Conservation (phyloP, 2,329 filamentous ascomycete species). For the Tothia fuscella region DNA sequence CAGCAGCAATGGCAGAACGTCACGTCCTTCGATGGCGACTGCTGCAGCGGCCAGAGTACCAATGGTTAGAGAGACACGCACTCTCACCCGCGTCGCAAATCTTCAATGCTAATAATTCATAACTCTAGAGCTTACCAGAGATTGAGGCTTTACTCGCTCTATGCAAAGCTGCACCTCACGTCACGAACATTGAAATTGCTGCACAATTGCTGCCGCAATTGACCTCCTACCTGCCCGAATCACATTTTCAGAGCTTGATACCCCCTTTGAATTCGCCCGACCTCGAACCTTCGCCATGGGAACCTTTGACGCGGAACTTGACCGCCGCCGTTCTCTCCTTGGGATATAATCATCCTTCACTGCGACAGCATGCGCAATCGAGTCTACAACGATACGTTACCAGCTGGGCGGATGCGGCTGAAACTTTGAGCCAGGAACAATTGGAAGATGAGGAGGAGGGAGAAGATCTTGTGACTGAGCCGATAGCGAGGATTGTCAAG, state of each 20-base stretch:
- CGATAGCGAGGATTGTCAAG: slow-evolving; percentile 52
- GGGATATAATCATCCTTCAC: slow-evolving; percentile 56
- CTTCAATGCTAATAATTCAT: background rate
- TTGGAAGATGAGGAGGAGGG: slow-evolving; percentile 45
- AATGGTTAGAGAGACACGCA: slow-evolving; percentile 21
- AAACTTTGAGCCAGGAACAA: slow-evolving; percentile 41
- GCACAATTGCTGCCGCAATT: slow-evolving; percentile 69
- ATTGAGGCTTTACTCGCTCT: slow-evolving; percentile 84
- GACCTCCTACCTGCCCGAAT: slow-evolving; percentile 73
- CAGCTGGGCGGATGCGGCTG: slow-evolving; percentile 53
- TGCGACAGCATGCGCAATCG: slow-evolving; percentile 54
- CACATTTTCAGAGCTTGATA: slow-evolving; percentile 61
- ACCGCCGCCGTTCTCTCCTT: slow-evolving; percentile 71
- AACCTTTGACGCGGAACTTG: slow-evolving; percentile 67
- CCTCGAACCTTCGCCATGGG: slow-evolving; percentile 80
- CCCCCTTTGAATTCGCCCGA: slow-evolving; percentile 60
- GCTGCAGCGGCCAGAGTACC: slow-evolving; percentile 17
- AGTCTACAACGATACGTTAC: slow-evolving; percentile 62
- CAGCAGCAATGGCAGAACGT: slow-evolving; percentile 8
- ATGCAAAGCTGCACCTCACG: slow-evolving; percentile 73
- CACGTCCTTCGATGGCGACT: slow-evolving; percentile 3
- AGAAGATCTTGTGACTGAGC: slow-evolving; percentile 33
- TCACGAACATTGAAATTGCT: slow-evolving; percentile 60
- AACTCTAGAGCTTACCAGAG: slow-evolving; percentile 66
- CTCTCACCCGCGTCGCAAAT: background rate